phyloP scores from a whole-genome alignment of 129 eudicot species.

The Saposhnikovia divaricata region DNA sequence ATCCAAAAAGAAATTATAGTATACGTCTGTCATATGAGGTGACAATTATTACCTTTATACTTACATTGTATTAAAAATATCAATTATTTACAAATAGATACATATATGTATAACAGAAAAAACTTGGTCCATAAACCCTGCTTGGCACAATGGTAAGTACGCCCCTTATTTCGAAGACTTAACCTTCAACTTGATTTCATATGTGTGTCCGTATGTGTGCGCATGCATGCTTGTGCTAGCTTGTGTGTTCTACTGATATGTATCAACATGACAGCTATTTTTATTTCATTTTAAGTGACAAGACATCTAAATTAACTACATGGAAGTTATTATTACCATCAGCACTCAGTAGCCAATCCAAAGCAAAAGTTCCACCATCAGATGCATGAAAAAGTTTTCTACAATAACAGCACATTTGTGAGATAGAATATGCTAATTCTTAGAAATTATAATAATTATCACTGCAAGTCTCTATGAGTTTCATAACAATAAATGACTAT shows the following conservation, averaged over 20 bases:
- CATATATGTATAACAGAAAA: background rate
- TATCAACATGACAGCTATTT: background rate
- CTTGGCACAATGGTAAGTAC: too few species aligned
- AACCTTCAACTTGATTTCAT: background rate
- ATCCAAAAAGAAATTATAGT: background rate
- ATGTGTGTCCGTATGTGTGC: background rate
- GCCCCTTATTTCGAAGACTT: too few species aligned
- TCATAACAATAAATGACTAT: background rate
- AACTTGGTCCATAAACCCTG: too few species aligned
- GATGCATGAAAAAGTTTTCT: slow-evolving; percentile 76
- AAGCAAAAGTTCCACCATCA: slow-evolving; percentile 91
- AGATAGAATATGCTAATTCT: background rate
- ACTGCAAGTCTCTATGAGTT: background rate
- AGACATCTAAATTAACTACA: background rate
- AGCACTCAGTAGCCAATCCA: slow-evolving; percentile 78
- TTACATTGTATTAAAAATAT: too few species aligned
- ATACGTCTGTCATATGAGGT: background rate
- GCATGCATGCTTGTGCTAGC: background rate
- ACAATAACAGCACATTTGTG: slow-evolving; percentile 20
- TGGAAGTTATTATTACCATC: slow-evolving; percentile 46
- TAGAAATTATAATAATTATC: background rate
- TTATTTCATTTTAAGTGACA: too few species aligned
- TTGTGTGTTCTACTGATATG: background rate
- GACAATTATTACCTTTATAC: background rate
- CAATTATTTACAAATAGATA: too few species aligned